Percentiles rank a stretch among this genome's conserved stretches.
Evolutionary conservation across 768 basidiomycete genomes (phyloP).

Genomic region (Suillus alpinus): DNA sequence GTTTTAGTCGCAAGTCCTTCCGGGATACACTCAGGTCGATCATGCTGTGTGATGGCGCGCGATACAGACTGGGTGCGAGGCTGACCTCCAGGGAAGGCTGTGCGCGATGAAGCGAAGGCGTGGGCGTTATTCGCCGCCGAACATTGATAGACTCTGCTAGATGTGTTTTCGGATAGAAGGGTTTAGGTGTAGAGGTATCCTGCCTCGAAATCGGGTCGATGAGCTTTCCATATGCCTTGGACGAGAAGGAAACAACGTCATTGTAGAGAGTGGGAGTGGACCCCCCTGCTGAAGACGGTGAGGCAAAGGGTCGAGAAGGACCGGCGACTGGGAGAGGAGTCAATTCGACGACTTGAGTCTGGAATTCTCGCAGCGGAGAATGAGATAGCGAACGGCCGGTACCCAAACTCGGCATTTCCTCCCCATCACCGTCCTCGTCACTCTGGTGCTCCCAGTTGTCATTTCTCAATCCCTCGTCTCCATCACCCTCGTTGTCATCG

Average conservation of each 20-base stretch:
- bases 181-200: conserved; percentile 10
- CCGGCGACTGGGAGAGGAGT: background rate
- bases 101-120: conserved; percentile 2
- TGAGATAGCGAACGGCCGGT: conserved; percentile 5
- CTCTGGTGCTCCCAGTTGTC: conserved; percentile 39
- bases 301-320: conserved; percentile 5
- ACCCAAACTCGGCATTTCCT: conserved; percentile 23
- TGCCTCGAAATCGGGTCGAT: conserved; percentile 9
- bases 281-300: background rate
- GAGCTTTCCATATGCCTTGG: conserved; percentile 10
- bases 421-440: conserved; percentile 32
- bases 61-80: conserved; percentile 46
- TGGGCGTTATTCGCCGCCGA: conserved; percentile 5
- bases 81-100: conserved; percentile 16
- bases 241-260: conserved; percentile 4
- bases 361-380: conserved; percentile 11
- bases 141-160: conserved; percentile 2
- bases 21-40: conserved; percentile 45
- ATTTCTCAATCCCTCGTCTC: conserved; percentile 20
- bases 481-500: conserved; percentile 27
- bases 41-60: conserved; percentile 63
- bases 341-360: conserved; percentile 12
- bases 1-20: conserved; percentile 16
- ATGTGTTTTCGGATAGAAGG: conserved; percentile 19
- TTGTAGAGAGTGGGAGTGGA: background rate